phyloP scores from a whole-genome alignment of 352 stramenopile genomes.

The Phytophthora capsici region DNA sequence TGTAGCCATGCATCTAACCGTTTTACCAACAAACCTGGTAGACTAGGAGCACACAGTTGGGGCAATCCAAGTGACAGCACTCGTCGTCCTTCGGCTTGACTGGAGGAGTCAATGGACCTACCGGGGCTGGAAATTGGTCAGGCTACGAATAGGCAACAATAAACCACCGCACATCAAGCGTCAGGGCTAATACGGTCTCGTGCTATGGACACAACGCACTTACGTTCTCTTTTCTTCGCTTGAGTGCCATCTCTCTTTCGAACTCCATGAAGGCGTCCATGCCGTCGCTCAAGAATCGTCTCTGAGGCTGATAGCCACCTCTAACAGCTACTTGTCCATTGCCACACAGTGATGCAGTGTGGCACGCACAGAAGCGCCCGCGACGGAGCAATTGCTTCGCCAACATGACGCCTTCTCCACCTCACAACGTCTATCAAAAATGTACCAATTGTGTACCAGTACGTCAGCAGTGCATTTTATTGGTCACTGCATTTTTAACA shows the following conservation, averaged over 20 bases:
- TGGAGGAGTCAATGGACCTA: conserved; percentile 54
- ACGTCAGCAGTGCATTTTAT: conserved; percentile 24
- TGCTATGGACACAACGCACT: neutral
- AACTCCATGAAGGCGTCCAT: conserved; percentile 90
- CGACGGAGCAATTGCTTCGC: conserved; percentile 31
- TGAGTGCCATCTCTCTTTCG: conserved; percentile 81
- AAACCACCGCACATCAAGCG: conserved; percentile 3
- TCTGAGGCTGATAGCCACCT: conserved; percentile 13
- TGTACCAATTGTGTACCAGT: conserved; percentile 31
- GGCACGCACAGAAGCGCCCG: conserved; percentile 21
- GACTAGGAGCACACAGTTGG: conserved; percentile 87
- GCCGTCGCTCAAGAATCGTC: conserved; percentile 38
- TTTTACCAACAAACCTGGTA: conserved; percentile 73
- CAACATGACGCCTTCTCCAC: conserved; percentile 25
- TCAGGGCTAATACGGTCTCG: neutral
- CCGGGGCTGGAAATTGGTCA: conserved; percentile 14
- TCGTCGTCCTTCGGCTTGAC: conserved; percentile 79
- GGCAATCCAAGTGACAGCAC: conserved; percentile 85
- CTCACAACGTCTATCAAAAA: conserved; percentile 13
- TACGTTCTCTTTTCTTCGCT: conserved; percentile 54
- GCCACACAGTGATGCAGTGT: conserved; percentile 2
- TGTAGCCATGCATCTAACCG: neutral
- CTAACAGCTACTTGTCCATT: neutral
- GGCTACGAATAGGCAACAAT: conserved; percentile 16
- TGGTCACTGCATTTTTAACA: conserved; percentile 15